Conservation (phyloP, 495 filamentous ascomycete species). For the Evernia prunastri region DNA sequence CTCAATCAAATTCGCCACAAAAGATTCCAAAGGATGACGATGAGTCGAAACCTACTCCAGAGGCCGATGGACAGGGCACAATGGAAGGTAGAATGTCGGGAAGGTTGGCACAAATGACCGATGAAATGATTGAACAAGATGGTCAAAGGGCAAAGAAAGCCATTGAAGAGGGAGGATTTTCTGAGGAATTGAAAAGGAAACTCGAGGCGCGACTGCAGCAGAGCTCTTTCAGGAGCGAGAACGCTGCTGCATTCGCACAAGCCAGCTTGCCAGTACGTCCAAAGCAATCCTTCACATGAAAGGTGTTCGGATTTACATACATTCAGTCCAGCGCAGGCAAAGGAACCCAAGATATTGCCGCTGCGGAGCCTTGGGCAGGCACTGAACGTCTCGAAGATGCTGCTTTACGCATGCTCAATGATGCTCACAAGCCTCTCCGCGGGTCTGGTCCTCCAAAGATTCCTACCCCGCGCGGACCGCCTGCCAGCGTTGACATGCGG, state of each 20-base stretch:
- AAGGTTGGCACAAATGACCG: conserved; percentile 70
- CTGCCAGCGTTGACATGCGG: conserved; percentile 50
- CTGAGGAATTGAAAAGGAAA: conserved; percentile 69
- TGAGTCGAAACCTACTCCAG: not conserved
- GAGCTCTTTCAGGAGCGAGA: conserved; percentile 61
- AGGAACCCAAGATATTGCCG: conserved; percentile 66
- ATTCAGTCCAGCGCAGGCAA: conserved; percentile 55
- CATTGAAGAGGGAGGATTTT: conserved; percentile 81
- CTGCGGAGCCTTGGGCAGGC: conserved; percentile 71
- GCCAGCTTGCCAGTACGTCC: conserved; percentile 52
- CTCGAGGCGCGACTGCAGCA: conserved; percentile 68
- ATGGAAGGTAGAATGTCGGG: conserved; percentile 61
- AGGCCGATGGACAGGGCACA: conserved; percentile 17
- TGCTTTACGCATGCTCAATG: conserved; percentile 80
- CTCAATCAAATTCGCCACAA: conserved; percentile 18
- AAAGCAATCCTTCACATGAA: too few species aligned
- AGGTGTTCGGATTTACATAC: not conserved
- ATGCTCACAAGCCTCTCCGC: conserved; percentile 68
- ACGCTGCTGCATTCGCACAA: conserved; percentile 64
- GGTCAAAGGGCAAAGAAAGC: conserved; percentile 64
- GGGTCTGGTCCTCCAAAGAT: conserved; percentile 33
- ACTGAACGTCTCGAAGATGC: conserved; percentile 66
- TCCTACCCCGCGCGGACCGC: conserved; percentile 32
- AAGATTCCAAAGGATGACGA: conserved; percentile 5
- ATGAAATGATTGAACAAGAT: conserved; percentile 66